Percentiles rank a stretch among this genome's conserved stretches.
phyloP scores from a whole-genome alignment of 2,329 filamentous ascomycete genomes.

The Ustulina deusta region DNA sequence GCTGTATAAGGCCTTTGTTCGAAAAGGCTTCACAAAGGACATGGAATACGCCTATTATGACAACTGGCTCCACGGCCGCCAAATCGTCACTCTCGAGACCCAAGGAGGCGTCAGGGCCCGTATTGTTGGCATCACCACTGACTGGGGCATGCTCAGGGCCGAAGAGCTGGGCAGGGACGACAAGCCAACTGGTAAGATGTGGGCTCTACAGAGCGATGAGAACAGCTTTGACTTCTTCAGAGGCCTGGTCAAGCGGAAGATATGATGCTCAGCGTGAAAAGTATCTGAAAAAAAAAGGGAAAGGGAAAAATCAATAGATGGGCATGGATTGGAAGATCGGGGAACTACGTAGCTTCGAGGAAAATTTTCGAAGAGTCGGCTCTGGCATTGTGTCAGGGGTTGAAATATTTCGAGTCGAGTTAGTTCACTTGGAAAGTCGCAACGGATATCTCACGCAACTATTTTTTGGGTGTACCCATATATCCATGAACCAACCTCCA shows the following conservation, averaged over 20 bases:
- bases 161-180: conserved; percentile 84
- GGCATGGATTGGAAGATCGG: not conserved
- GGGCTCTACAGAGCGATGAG: conserved; percentile 92
- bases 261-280: conserved; percentile 45
- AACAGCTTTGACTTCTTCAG: conserved; percentile 99
- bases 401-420: not conserved
- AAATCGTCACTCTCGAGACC: conserved; percentile 79
- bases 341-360: not conserved
- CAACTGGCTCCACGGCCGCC: conserved; percentile 86
- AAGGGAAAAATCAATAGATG: not conserved
- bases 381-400: not conserved
- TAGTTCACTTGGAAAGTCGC: too few species aligned
- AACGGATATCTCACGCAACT: too few species aligned
- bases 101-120: conserved; percentile 80
- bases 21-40: conserved; percentile 76
- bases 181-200: conserved; percentile 78
- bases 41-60: conserved; percentile 84
- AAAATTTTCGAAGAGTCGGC: not conserved
- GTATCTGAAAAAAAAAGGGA: not conserved
- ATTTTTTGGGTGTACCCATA: too few species aligned
- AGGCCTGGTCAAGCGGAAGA: conserved; percentile 84
- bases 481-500: too few species aligned
- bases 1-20: conserved; percentile 80
- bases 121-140: conserved; percentile 88
- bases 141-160: conserved; percentile 88